Evolutionary conservation across 164 flowering plant genomes (phyloP).

Genomic region (Macadamia integrifolia): DNA sequence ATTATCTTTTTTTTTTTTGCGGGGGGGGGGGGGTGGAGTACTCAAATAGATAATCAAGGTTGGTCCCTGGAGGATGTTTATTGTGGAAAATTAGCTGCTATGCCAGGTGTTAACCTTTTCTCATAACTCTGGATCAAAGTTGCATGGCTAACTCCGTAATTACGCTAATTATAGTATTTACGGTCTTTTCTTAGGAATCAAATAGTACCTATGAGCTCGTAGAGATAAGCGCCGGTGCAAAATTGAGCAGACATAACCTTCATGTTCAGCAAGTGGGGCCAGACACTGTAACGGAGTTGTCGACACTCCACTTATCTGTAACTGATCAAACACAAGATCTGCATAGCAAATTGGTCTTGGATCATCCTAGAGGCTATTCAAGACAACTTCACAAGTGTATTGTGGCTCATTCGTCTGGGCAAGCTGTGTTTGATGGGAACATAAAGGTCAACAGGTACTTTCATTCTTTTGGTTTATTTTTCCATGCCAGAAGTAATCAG

Average conservation of each 20-base stretch:
- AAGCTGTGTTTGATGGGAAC: conserved; percentile 90
- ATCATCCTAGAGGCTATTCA: conserved; percentile 76
- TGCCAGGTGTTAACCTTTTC: no score
- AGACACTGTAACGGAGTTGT: conserved; percentile 68
- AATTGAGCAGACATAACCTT: conserved; percentile 80
- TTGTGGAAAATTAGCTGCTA: no score
- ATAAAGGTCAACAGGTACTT: conserved; percentile 80
- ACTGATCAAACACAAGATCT: conserved; percentile 77
- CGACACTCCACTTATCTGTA: conserved; percentile 60
- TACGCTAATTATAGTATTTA: background rate
- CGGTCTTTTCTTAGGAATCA: conserved; percentile 43
- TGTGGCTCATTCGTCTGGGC: conserved; percentile 71
- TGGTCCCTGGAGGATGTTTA: no score
- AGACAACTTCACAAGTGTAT: conserved; percentile 93
- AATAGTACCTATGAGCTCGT: conserved; percentile 60
- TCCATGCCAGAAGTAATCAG: background rate
- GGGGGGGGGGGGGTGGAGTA: no score
- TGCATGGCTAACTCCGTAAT: no score
- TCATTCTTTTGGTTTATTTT: background rate
- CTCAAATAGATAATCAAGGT: no score
- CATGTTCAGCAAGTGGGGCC: conserved; percentile 82
- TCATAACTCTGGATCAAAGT: no score
- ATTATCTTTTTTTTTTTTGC: no score
- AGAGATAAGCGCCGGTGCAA: conserved; percentile 85
- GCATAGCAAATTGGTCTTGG: conserved; percentile 72